Evolutionary conservation across 192 early-diverging fungal species (phyloP), one percentile per base, ranked within the genome.

Genomic region (Backusella luteola): DNA sequence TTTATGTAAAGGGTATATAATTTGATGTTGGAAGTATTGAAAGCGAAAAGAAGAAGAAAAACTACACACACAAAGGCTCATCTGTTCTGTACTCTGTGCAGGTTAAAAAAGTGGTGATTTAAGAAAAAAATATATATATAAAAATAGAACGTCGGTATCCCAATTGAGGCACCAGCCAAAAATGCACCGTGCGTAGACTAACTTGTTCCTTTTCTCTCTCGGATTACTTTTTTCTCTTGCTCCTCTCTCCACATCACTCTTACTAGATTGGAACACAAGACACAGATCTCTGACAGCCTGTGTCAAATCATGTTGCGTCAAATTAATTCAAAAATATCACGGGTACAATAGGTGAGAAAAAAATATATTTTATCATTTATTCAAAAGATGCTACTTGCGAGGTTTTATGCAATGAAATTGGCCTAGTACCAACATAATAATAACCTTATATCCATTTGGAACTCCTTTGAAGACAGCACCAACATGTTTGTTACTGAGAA

Each of bases 31-130:
- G 5, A 35, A 67, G 26, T 17, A 1, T 67, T 19, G 66, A 34
- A 66, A 23, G 15, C 11, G 34, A 67, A 32, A 34, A 67, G 66
- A 67, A 35, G 66, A 17, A 35, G 66, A 6, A 29, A 29, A 29
- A 32, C 26, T 29, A 67, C 19, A 34, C 66, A 67, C 34, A 67
- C 66, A 29, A 35, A 11, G 26, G 34, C 17, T 29, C 66, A 26
- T 67, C 66, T 67, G 19, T 67, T 67, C 29, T 34, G 66, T 59
- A 59, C 67, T 68, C 67, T 68, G 67, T 68, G 32, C 36, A 36
- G 34, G 36, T 71, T 17, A 39, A 71, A 39, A 44, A 49, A 71
- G 34, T 71, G 36, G 36, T 39, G 38, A 71, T 39, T 39, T 44
- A 71, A 39, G 69, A 44, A 23, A 44, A 71, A 71, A 71, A 41